These are phyloP conservation scores for Adansonia madagascariensis DNA, from an alignment of 441 rosid species.

Conservation along the genomic window DNA sequence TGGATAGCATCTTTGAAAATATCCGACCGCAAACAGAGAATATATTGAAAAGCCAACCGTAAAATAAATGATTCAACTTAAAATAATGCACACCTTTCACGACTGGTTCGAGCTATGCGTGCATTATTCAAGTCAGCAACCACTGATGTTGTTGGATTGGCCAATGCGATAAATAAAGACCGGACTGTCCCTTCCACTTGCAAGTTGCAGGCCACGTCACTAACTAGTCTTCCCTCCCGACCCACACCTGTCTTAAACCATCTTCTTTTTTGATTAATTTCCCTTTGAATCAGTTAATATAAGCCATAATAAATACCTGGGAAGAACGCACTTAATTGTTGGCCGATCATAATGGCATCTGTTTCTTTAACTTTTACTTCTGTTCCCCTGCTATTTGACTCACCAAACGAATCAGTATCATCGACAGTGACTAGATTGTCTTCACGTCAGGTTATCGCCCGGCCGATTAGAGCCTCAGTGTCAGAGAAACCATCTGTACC, in stretches of 20 bases:
- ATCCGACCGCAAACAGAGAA: too few relatives aligned
- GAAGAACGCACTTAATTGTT: not conserved
- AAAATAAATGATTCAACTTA: not conserved
- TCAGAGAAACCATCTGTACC: slow-evolving; percentile 45
- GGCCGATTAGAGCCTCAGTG: slow-evolving; percentile 48
- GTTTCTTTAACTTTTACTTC: slow-evolving; percentile 38
- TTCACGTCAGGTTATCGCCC: slow-evolving; percentile 21
- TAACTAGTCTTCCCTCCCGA: not conserved
- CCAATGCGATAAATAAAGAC: slow-evolving; percentile 8
- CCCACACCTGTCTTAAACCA: not conserved
- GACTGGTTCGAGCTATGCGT: not conserved
- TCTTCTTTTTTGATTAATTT: not conserved
- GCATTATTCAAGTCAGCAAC: not conserved
- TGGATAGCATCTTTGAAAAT: too few relatives aligned
- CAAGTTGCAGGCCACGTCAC: not conserved
- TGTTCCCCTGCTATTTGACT: slow-evolving; percentile 27
- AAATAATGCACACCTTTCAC: not conserved
- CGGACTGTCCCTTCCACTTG: not conserved
- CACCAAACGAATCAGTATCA: not conserved
- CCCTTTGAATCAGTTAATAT: not conserved
- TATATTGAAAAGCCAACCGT: too few relatives aligned
- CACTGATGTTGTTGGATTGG: not conserved
- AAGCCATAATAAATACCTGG: not conserved
- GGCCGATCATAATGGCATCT: slow-evolving; percentile 43
- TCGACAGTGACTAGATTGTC: not conserved